A percentile compares a stretch with the other conserved stretches of the same genome.
phyloP scores from a whole-genome alignment of 1,139 yeast species.

The Yamadazyma dendronema region DNA sequence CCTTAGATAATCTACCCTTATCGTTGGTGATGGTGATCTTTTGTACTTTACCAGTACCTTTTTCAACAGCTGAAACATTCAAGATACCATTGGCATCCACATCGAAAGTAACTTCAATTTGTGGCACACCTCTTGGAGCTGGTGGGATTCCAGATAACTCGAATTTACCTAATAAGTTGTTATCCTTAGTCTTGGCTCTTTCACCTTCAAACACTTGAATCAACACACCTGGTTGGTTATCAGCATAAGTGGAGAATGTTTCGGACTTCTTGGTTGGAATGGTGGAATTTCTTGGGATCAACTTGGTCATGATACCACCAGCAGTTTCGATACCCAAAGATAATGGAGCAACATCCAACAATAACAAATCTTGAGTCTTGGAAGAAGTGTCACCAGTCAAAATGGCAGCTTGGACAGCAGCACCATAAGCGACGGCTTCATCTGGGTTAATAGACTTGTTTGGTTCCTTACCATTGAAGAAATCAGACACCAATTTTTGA shows the following conservation, averaged over 20 bases:
- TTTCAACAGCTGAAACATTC: constrained; percentile 89
- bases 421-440: constrained; percentile 47
- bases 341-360: constrained; percentile 90
- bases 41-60: constrained; percentile 76
- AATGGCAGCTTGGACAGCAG: constrained; percentile 46
- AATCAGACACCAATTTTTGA: constrained; percentile 43
- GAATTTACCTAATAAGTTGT: constrained; percentile 90
- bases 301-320: constrained; percentile 96
- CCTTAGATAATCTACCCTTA: constrained; percentile 50
- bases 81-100: constrained; percentile 92
- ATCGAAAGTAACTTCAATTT: constrained; percentile 91
- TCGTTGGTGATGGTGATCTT: constrained; percentile 43
- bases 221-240: constrained; percentile 93
- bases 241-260: constrained; percentile 92
- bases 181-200: constrained; percentile 92
- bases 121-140: constrained; percentile 97
- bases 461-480: constrained; percentile 46
- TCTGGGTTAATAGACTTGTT: constrained; percentile 46
- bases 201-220: constrained; percentile 97
- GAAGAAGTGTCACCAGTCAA: constrained; percentile 86
- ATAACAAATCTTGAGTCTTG: constrained; percentile 73
- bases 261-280: constrained; percentile 96
- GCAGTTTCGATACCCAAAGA: constrained; percentile 95
- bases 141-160: constrained; percentile 95
- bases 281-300: constrained; percentile 93